These are phyloP conservation scores for Letharia columbiana DNA, from an alignment of 495 filamentous ascomycete species.

Conservation along the genomic window DNA sequence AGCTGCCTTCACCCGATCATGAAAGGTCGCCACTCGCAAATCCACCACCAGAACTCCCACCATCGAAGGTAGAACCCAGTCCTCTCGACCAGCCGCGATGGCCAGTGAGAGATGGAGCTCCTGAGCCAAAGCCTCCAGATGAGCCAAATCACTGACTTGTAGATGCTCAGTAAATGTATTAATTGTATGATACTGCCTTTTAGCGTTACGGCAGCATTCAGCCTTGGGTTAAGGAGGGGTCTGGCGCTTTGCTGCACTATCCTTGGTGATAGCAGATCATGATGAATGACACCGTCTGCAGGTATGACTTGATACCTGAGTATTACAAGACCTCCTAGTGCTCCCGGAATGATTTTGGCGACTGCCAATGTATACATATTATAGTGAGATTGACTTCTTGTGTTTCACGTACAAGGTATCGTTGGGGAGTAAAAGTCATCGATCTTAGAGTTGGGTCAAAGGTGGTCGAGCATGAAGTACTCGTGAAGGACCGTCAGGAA, in stretches of 20 bases:
- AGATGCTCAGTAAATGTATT: neutral
- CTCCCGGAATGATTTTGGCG: neutral
- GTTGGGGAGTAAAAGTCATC: too few species aligned
- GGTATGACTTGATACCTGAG: neutral
- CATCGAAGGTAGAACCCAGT: neutral
- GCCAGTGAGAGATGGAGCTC: neutral
- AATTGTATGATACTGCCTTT: slow-evolving; percentile 2
- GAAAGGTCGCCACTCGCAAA: neutral
- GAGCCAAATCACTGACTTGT: neutral
- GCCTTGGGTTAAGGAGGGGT: neutral
- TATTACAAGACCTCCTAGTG: neutral
- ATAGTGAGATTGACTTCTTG: neutral
- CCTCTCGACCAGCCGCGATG: neutral
- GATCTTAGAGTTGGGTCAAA: too few species aligned
- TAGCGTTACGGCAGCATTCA: neutral
- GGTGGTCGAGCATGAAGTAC: too few species aligned
- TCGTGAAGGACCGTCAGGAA: too few species aligned
- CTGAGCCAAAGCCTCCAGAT: slow-evolving; percentile 8
- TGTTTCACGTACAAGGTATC: too few species aligned
- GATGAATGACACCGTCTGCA: neutral
- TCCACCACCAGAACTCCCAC: neutral
- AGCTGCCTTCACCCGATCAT: slow-evolving; percentile 7
- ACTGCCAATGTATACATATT: neutral
- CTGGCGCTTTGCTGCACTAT: neutral
- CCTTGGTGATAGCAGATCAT: neutral